phyloP scores from a whole-genome alignment of 257 asterid genomes.

The Leptodermis oblonga region DNA sequence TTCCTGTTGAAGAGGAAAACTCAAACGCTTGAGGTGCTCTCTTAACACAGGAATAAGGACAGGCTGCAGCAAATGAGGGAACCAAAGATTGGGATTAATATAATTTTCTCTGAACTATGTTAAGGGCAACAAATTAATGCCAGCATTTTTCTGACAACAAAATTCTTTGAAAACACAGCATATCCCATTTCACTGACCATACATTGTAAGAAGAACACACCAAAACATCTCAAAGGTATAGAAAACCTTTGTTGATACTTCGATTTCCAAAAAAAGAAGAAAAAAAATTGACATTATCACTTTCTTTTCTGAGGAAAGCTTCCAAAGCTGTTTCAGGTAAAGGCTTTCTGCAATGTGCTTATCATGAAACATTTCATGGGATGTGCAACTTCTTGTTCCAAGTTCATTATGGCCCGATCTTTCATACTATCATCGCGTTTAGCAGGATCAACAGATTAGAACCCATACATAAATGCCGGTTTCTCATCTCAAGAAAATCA shows the following conservation, averaged over 20 bases:
- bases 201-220: neutral
- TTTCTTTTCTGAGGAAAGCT: neutral
- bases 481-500: no score
- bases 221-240: neutral
- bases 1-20: slow-evolving; percentile 62
- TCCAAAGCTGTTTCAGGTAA: neutral
- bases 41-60: slow-evolving; percentile 81
- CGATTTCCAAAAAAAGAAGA: neutral
- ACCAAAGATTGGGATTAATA: neutral
- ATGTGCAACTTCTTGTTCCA: neutral
- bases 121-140: no score
- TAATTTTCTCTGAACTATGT: neutral
- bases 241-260: neutral
- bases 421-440: no score
- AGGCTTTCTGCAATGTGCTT: neutral
- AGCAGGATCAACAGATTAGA: no score
- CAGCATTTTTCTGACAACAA: neutral
- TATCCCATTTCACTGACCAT: neutral
- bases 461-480: no score
- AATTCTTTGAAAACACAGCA: neutral
- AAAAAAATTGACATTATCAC: no score
- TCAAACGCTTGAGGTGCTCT: slow-evolving; percentile 73
- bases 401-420: neutral
- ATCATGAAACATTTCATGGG: neutral
- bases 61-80: slow-evolving; percentile 46